These are phyloP conservation scores for Botrytis deweyae DNA, from an alignment of 2,329 filamentous ascomycete species.

Conservation along the genomic window DNA sequence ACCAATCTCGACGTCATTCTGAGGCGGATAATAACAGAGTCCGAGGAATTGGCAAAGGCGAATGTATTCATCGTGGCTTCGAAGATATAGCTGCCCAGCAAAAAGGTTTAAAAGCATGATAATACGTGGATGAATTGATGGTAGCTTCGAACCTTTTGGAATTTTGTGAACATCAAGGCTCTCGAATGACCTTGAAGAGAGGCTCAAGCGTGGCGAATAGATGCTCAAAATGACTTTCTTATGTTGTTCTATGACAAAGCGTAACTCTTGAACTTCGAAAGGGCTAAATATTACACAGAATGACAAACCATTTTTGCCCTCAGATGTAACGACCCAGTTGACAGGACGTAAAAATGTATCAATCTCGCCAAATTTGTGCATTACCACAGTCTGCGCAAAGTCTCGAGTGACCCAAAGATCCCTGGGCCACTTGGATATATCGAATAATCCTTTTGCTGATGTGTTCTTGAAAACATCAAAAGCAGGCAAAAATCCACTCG, in stretches of 20 bases:
- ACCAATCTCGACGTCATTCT: constrained; percentile 27
- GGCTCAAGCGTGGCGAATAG: constrained; percentile 49
- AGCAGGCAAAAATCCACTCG: constrained; percentile 53
- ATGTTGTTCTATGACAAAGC: constrained; percentile 42
- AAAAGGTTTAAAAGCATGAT: constrained; percentile 61
- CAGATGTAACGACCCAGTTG: constrained; percentile 51
- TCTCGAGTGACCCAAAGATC: constrained; percentile 51
- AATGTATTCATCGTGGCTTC: constrained; percentile 53
- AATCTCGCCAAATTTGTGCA: neutral
- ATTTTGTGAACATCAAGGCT: constrained; percentile 47
- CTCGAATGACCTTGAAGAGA: constrained; percentile 45
- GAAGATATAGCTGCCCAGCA: constrained; percentile 65
- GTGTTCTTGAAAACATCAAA: constrained; percentile 47
- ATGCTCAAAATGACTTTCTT: constrained; percentile 47
- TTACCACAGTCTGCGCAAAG: constrained; percentile 46
- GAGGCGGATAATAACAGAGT: constrained; percentile 40
- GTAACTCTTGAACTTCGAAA: constrained; percentile 56
- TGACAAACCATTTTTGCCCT: constrained; percentile 20
- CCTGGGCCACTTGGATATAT: constrained; percentile 42
- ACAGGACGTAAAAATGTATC: constrained; percentile 55
- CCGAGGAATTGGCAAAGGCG: constrained; percentile 53
- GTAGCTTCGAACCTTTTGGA: constrained; percentile 30
- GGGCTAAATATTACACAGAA: constrained; percentile 55
- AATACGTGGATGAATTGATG: constrained; percentile 24
- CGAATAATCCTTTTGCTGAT: constrained; percentile 42